phyloP scores from a whole-genome alignment of 2,329 filamentous ascomycete species.

The Bimuria novae-zelandiae region DNA sequence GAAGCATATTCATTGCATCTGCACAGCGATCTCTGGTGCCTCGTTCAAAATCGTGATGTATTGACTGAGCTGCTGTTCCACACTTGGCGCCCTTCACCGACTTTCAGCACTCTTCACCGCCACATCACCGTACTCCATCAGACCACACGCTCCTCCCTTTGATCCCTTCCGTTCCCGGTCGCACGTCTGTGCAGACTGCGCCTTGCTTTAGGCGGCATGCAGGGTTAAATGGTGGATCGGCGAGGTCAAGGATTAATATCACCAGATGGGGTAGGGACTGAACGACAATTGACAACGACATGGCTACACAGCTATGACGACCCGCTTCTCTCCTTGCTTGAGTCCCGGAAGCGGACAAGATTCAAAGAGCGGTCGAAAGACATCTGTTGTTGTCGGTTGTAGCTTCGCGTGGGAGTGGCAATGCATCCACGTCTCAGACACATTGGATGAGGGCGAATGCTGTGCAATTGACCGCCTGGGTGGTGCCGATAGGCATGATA shows the following conservation, averaged over 20 bases:
- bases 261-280: background rate
- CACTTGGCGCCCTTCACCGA: constrained; percentile 14
- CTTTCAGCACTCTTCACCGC: constrained; percentile 21
- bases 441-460: too few species aligned
- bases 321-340: too few species aligned
- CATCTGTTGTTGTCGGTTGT: too few species aligned
- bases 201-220: background rate
- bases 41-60: background rate
- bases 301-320: background rate
- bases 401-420: too few species aligned
- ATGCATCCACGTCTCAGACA: too few species aligned
- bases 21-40: background rate
- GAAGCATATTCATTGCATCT: background rate
- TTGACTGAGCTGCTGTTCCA: background rate
- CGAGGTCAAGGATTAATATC: background rate
- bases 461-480: too few species aligned
- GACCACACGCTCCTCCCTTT: background rate
- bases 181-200: background rate
- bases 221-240: background rate
- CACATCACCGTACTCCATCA: background rate
- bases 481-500: too few species aligned
- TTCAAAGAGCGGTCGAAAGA: too few species aligned
- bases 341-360: too few species aligned
- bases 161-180: background rate
- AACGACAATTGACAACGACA: background rate